Conservation (phyloP, 2,329 filamentous ascomycete species). For the Fusarium odoratissimum region DNA sequence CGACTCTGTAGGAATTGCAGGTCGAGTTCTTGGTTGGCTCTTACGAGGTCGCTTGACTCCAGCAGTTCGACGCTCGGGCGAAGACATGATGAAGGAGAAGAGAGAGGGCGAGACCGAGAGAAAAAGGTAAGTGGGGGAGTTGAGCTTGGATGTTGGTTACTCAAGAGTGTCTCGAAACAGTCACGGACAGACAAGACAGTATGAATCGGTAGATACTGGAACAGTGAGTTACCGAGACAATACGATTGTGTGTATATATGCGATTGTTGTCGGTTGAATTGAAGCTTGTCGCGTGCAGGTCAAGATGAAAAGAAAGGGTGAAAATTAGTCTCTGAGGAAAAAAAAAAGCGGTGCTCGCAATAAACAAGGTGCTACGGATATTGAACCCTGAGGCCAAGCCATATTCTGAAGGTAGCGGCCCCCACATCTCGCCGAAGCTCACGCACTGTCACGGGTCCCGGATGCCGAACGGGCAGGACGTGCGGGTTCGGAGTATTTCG, state of each 20-base stretch:
- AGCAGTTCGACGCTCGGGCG: constrained; percentile 53
- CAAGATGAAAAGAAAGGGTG: constrained; percentile 13
- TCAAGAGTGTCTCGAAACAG: constrained; percentile 11
- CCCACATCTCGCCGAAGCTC: constrained; percentile 26
- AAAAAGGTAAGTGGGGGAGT: constrained; percentile 14
- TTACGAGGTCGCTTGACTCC: constrained; percentile 59
- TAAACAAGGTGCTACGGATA: constrained; percentile 6
- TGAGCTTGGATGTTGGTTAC: constrained; percentile 21
- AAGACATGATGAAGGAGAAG: constrained; percentile 50
- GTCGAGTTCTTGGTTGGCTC: constrained; percentile 23
- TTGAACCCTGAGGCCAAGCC: constrained; percentile 36
- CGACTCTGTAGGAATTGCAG: constrained; percentile 1
- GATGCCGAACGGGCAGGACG: constrained; percentile 17
- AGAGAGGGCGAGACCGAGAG: constrained; percentile 1
- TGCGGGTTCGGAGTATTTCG: constrained; percentile 13
- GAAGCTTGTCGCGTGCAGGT: constrained; percentile 9
- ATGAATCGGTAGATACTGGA: background rate
- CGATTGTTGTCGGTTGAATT: background rate
- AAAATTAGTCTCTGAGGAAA: constrained; percentile 17
- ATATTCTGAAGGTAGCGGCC: constrained; percentile 18
- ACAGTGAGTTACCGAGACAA: background rate
- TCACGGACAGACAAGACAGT: constrained; percentile 2
- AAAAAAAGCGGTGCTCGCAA: constrained; percentile 13
- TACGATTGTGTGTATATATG: background rate
- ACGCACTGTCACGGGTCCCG: constrained; percentile 26